Percentiles rank a stretch among this genome's conserved stretches.
Evolutionary conservation across 352 stramenopile species (phyloP).

Genomic region (Phytophthora uliginosa): DNA sequence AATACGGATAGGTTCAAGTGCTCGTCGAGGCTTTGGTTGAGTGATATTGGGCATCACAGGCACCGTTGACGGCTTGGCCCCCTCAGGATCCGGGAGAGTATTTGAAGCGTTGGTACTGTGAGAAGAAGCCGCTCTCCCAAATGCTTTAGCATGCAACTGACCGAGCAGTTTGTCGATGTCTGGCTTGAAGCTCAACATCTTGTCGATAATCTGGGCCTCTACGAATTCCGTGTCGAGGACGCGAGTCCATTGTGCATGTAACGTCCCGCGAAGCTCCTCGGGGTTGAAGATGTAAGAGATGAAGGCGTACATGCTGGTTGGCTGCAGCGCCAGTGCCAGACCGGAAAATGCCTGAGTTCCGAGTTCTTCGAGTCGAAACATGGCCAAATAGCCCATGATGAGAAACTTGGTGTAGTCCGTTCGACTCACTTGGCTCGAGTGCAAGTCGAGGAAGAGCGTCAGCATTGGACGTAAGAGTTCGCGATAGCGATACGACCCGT

Average conservation of each 20-base stretch:
- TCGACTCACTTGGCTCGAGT: slow-evolving; percentile 79
- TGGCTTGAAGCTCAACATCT: slow-evolving; percentile 57
- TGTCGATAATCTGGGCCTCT: slow-evolving; percentile 72
- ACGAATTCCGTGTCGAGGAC: slow-evolving; percentile 91
- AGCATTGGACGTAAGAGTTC: slow-evolving; percentile 83
- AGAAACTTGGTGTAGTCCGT: slow-evolving; percentile 94
- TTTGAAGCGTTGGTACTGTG: background rate
- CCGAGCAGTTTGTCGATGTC: slow-evolving; percentile 53
- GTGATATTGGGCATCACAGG: slow-evolving; percentile 89
- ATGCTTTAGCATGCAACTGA: slow-evolving; percentile 76
- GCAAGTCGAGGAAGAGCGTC: slow-evolving; percentile 86
- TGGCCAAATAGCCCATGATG: slow-evolving; percentile 89
- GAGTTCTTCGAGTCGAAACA: slow-evolving; percentile 93
- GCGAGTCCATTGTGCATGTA: slow-evolving; percentile 84
- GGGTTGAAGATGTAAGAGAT: slow-evolving; percentile 90
- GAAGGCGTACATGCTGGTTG: slow-evolving; percentile 89
- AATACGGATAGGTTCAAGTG: slow-evolving; percentile 85
- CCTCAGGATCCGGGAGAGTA: background rate
- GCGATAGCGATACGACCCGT: slow-evolving; percentile 92
- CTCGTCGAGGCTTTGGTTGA: slow-evolving; percentile 74
- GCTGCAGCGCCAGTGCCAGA: slow-evolving; percentile 75
- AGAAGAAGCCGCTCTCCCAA: slow-evolving; percentile 50
- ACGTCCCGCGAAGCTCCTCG: slow-evolving; percentile 61
- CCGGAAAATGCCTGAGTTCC: slow-evolving; percentile 68
- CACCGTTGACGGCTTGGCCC: slow-evolving; percentile 66